Conservation (phyloP, 116 monocot species). For the Posidonia oceanica region DNA sequence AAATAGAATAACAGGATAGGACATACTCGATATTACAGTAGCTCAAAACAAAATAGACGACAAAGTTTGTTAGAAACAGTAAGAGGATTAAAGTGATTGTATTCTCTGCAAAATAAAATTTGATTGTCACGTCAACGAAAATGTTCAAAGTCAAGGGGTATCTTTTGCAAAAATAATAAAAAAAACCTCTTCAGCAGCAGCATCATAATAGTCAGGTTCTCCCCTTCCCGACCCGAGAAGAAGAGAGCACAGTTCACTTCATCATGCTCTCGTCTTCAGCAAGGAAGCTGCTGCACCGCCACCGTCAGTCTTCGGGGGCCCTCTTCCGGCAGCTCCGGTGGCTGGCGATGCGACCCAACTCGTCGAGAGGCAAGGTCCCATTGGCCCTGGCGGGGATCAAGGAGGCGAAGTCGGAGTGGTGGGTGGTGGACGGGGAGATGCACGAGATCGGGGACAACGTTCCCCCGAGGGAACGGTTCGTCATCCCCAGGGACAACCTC, state of each 20-base stretch:
- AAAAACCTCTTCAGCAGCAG: too few species aligned
- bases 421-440: constrained; percentile 96
- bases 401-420: constrained; percentile 77
- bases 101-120: too few species aligned
- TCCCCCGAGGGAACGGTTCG: constrained; percentile 80
- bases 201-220: too few species aligned
- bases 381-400: constrained; percentile 13
- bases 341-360: constrained; percentile 16
- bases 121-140: too few species aligned
- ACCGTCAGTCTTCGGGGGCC: neutral
- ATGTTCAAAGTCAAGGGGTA: too few species aligned
- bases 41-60: too few species aligned
- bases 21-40: too few species aligned
- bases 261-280: neutral
- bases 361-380: constrained; percentile 19
- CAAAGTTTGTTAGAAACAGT: too few species aligned
- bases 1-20: too few species aligned
- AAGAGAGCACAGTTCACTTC: too few species aligned
- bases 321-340: constrained; percentile 10
- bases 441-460: constrained; percentile 89
- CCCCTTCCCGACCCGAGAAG: too few species aligned
- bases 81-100: too few species aligned
- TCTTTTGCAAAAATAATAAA: neutral
- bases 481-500: constrained; percentile 82
- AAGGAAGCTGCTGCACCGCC: neutral